Evolutionary conservation across 371 early-diverging fungal species (phyloP).

Genomic region (Saksenaea oblongispora): DNA sequence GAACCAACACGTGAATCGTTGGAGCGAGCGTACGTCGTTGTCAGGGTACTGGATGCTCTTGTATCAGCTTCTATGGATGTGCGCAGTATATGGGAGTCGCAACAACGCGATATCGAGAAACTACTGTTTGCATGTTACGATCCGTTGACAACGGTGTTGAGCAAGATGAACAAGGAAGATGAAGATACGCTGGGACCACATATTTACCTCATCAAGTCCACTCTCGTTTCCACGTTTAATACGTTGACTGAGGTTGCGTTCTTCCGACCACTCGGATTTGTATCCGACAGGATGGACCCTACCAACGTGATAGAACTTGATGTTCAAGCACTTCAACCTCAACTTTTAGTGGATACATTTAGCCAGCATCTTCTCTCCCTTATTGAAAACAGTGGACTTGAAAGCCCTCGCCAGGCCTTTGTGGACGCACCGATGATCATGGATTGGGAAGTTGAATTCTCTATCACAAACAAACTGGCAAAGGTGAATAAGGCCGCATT

Average conservation of each 20-base stretch:
- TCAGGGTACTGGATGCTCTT: conserved; percentile 13
- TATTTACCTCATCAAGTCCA: conserved; percentile 11
- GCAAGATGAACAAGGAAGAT: background rate
- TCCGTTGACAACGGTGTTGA: background rate
- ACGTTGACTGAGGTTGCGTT: conserved; percentile 25
- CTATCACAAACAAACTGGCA: conserved; percentile 57
- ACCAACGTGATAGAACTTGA: conserved; percentile 9
- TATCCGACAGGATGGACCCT: conserved; percentile 19
- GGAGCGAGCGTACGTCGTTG: conserved; percentile 13
- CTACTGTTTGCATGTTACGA: conserved; percentile 8
- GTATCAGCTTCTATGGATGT: conserved; percentile 9
- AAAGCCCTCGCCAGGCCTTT: conserved; percentile 40
- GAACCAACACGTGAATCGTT: background rate
- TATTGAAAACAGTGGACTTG: conserved; percentile 50
- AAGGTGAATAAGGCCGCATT: conserved; percentile 42
- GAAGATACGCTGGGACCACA: background rate
- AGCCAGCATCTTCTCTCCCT: conserved; percentile 41
- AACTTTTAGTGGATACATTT: conserved; percentile 31
- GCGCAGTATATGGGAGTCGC: background rate
- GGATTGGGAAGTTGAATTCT: conserved; percentile 76
- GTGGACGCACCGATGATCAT: conserved; percentile 75
- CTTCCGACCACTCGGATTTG: conserved; percentile 32
- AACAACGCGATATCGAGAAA: background rate
- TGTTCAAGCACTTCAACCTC: background rate
- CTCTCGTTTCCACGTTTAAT: conserved; percentile 29